These are phyloP conservation scores for Graphilbum fragrans DNA, from an alignment of 2,329 filamentous ascomycete species.

Conservation along the genomic window DNA sequence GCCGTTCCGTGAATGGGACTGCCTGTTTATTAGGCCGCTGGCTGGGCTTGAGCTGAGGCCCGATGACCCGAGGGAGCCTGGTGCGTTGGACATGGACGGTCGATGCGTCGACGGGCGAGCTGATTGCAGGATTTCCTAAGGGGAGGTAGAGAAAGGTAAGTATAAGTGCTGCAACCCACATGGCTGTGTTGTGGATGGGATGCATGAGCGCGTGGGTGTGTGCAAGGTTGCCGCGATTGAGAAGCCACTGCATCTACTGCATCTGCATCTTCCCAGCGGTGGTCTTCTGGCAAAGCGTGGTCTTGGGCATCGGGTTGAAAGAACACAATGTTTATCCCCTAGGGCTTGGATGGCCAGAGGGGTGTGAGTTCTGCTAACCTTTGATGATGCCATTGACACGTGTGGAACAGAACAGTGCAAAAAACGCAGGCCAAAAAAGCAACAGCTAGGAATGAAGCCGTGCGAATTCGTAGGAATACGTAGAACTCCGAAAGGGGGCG, in stretches of 20 bases:
- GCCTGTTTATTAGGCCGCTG: conserved; percentile 47
- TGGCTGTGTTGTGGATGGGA: background rate
- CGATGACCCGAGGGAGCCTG: background rate
- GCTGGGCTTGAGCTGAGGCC: conserved; percentile 27
- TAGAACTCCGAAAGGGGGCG: too few relatives aligned
- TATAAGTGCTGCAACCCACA: conserved; percentile 3
- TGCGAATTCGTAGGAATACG: too few relatives aligned
- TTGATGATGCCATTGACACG: conserved; percentile 19
- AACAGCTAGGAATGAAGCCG: too few relatives aligned
- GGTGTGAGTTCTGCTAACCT: conserved; percentile 6
- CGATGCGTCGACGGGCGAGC: conserved; percentile 56
- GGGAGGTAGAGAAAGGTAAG: conserved; percentile 9
- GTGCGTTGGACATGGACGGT: conserved; percentile 41
- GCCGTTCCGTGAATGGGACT: conserved; percentile 61
- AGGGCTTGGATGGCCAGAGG: too few relatives aligned
- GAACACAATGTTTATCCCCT: background rate
- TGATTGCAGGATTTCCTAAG: conserved; percentile 50
- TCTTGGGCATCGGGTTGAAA: background rate
- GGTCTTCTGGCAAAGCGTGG: too few relatives aligned
- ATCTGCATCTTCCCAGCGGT: too few relatives aligned
- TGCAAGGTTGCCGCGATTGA: too few relatives aligned
- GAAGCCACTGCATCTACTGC: too few relatives aligned
- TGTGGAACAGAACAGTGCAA: background rate
- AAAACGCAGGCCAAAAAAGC: background rate
- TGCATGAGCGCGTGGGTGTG: too few relatives aligned